phyloP scores from a whole-genome alignment of 1,284 basidiomycete genomes.

The Tilletia walkeri region DNA sequence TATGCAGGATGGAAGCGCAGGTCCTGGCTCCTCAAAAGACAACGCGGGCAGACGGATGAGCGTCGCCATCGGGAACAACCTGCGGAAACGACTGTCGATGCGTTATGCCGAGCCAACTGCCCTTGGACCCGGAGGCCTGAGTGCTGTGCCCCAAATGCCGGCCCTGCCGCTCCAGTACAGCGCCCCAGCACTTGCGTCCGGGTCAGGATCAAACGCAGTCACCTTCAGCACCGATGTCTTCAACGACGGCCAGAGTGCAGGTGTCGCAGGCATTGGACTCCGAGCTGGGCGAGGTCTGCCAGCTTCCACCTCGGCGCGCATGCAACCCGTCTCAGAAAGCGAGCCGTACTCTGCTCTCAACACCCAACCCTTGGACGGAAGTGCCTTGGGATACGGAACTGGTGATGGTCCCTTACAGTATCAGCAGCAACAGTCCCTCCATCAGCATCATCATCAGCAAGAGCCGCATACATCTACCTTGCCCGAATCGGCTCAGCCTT shows the following conservation, averaged over 20 bases:
- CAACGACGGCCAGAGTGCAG: background rate
- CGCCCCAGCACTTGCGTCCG: background rate
- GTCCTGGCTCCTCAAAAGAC: constrained; percentile 12
- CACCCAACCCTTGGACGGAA: too few species aligned
- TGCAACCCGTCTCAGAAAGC: too few species aligned
- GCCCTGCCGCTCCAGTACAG: constrained; percentile 20
- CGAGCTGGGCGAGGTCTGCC: background rate
- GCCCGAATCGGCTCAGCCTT: background rate
- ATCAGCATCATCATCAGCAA: background rate
- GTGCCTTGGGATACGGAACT: too few species aligned
- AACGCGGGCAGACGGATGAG: constrained; percentile 20
- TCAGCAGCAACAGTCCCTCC: background rate
- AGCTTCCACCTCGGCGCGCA: too few species aligned
- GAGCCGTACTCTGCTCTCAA: too few species aligned
- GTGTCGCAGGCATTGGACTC: constrained; percentile 9
- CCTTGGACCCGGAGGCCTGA: constrained; percentile 40
- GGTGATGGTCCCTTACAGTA: background rate
- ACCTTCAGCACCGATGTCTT: too few species aligned
- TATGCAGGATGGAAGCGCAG: background rate
- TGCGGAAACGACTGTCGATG: constrained; percentile 53
- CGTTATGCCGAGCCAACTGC: constrained; percentile 51
- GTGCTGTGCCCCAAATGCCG: constrained; percentile 25
- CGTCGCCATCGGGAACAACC: constrained; percentile 44
- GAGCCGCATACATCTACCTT: background rate
- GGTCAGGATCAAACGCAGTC: background rate